phyloP scores from a whole-genome alignment of 179 eudicot genomes.

The Sideroxylon spinosum region DNA sequence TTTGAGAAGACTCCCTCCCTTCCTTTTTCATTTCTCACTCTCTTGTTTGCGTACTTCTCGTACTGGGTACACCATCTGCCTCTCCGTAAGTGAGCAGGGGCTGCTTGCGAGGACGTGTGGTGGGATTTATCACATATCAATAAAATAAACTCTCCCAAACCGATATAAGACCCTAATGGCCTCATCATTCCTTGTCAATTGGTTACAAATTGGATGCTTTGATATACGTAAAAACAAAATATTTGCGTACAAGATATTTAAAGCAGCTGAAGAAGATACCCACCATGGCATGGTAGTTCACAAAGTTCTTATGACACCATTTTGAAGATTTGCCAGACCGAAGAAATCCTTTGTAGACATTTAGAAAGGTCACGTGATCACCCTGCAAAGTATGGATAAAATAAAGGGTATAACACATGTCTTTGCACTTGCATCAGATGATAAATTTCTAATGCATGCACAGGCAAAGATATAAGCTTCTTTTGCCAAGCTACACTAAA shows the following conservation, averaged over 20 bases:
- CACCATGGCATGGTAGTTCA: constrained; percentile 98
- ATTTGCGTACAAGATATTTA: not conserved
- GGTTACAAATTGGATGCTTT: too few species aligned
- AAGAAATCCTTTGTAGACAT: constrained; percentile 87
- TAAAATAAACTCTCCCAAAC: too few species aligned
- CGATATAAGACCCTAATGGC: too few species aligned
- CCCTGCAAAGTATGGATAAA: constrained; percentile 52
- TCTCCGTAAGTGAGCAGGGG: too few species aligned
- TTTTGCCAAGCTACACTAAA: not conserved
- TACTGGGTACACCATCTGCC: too few species aligned
- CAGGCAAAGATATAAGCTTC: not conserved
- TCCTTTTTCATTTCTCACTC: too few species aligned
- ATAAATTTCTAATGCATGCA: not conserved
- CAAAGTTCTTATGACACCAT: constrained; percentile 88
- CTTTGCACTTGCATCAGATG: not conserved
- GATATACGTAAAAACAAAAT: too few species aligned
- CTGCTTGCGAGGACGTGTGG: too few species aligned
- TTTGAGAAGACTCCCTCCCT: too few species aligned
- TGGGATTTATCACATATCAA: too few species aligned
- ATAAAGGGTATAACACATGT: constrained; percentile 6
- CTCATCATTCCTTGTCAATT: too few species aligned
- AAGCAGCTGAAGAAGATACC: constrained; percentile 19
- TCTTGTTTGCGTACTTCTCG: too few species aligned
- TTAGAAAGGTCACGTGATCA: constrained; percentile 91
- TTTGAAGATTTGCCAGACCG: constrained; percentile 80